A percentile compares a stretch with the other conserved stretches of the same genome.
phyloP scores from a whole-genome alignment of 2,329 filamentous ascomycete species.

The Phialophora chinensis region DNA sequence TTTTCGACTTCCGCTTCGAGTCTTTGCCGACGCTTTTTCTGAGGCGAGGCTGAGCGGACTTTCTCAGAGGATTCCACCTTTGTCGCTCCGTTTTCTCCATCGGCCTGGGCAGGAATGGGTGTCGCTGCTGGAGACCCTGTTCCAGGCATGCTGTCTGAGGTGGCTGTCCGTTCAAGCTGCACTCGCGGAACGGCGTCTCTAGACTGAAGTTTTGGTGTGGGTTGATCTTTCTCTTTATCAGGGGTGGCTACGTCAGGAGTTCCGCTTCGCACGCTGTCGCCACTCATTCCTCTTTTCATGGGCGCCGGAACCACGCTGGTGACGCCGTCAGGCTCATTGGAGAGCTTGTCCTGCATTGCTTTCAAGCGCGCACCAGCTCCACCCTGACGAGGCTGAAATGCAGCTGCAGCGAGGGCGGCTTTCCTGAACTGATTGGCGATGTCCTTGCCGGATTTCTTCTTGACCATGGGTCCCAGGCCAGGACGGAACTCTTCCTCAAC shows the following conservation, averaged over 20 bases:
- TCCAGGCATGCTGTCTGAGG: constrained; percentile 42
- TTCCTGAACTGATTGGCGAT: constrained; percentile 79
- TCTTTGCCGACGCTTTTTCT: constrained; percentile 64
- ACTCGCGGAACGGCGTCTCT: constrained; percentile 46
- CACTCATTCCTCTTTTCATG: constrained; percentile 50
- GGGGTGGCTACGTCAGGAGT: constrained; percentile 40
- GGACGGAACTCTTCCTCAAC: constrained; percentile 67
- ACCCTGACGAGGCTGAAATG: constrained; percentile 86
- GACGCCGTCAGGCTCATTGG: constrained; percentile 82
- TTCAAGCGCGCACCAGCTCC: constrained; percentile 82
- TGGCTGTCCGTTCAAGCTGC: constrained; percentile 47
- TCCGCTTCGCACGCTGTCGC: constrained; percentile 46
- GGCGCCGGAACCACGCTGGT: constrained; percentile 86
- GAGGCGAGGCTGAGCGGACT: constrained; percentile 45
- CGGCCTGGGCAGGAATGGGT: constrained; percentile 31
- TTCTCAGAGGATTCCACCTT: constrained; percentile 48
- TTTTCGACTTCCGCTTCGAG: constrained; percentile 76
- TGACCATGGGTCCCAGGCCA: constrained; percentile 87
- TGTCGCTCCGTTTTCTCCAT: constrained; percentile 41
- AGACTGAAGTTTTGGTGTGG: constrained; percentile 41
- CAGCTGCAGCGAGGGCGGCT: constrained; percentile 72
- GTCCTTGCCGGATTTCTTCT: constrained; percentile 73
- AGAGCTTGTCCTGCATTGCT: constrained; percentile 62
- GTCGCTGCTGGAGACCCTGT: constrained; percentile 21
- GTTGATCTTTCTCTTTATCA: constrained; percentile 41